phyloP scores from a whole-genome alignment of 2,329 filamentous ascomycete genomes.

The Colletotrichum tabaci region DNA sequence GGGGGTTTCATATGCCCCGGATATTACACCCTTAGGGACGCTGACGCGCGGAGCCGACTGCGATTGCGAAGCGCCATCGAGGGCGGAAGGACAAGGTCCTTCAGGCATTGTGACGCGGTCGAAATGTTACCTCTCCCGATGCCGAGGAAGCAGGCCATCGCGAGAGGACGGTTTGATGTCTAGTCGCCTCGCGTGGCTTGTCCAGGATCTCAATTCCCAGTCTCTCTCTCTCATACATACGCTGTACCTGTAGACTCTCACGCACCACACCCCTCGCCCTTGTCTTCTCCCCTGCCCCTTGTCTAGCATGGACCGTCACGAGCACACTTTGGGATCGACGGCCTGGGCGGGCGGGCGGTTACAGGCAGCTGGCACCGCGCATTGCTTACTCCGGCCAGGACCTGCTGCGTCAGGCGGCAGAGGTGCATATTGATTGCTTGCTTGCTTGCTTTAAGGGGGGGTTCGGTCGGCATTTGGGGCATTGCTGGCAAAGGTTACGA shows the following conservation, averaged over 20 bases:
- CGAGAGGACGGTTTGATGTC: slow-evolving; percentile 10
- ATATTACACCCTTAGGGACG: slow-evolving; percentile 25
- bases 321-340: slow-evolving; percentile 30
- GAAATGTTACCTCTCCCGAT: slow-evolving; percentile 12
- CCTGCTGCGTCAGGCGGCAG: slow-evolving; percentile 28
- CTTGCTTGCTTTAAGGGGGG: neutral
- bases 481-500: neutral
- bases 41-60: slow-evolving; percentile 30
- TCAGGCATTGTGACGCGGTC: neutral
- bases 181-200: slow-evolving; percentile 30
- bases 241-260: no score
- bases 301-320: slow-evolving; percentile 31
- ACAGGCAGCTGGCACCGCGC: slow-evolving; percentile 31
- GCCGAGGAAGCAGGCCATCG: neutral
- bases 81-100: no score
- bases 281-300: slow-evolving; percentile 2
- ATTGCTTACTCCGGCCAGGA: neutral
- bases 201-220: slow-evolving; percentile 16
- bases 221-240: neutral
- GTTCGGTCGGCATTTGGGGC: neutral
- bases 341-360: slow-evolving; percentile 10
- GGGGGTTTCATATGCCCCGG: slow-evolving; percentile 31
- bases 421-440: slow-evolving; percentile 13
- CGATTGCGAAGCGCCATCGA: slow-evolving; percentile 24
- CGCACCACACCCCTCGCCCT: neutral